Percentiles rank a stretch among this genome's conserved stretches.
Conservation (phyloP, 2,329 filamentous ascomycete species). For the Exophiala lecanii-corni region DNA sequence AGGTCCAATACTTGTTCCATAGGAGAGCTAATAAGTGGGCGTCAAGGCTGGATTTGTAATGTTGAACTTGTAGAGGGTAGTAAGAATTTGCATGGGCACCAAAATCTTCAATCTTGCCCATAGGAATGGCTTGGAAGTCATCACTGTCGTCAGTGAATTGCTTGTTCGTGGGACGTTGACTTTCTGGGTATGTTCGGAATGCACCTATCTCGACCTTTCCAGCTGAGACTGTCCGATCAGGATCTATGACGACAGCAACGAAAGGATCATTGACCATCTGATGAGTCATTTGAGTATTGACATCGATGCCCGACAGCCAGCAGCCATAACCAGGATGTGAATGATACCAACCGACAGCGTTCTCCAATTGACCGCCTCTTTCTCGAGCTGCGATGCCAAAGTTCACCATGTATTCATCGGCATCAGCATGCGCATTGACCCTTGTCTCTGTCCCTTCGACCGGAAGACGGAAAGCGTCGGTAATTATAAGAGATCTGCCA, state of each 20-base stretch:
- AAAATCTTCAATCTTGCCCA: slow-evolving; percentile 94
- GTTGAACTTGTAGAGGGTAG: slow-evolving; percentile 84
- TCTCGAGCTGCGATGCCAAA: slow-evolving; percentile 74
- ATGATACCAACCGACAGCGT: slow-evolving; percentile 97
- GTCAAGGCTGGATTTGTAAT: slow-evolving; percentile 92
- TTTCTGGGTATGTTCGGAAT: slow-evolving; percentile 82
- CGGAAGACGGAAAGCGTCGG: slow-evolving; percentile 86
- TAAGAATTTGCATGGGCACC: slow-evolving; percentile 87
- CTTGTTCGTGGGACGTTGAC: slow-evolving; percentile 57
- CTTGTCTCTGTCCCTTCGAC: slow-evolving; percentile 98
- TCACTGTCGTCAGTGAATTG: slow-evolving; percentile 38
- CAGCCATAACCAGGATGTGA: slow-evolving; percentile 96
- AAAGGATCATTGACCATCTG: slow-evolving; percentile 87
- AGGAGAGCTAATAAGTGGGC: slow-evolving; percentile 77
- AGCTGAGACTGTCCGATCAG: slow-evolving; percentile 87
- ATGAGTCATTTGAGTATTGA: slow-evolving; percentile 78
- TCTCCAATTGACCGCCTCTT: slow-evolving; percentile 69
- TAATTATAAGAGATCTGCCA: slow-evolving; percentile 79
- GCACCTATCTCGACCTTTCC: slow-evolving; percentile 97
- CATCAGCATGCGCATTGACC: slow-evolving; percentile 92
- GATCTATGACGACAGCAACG: slow-evolving; percentile 92
- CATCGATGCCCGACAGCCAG: slow-evolving; percentile 96
- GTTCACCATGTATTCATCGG: slow-evolving; percentile 93
- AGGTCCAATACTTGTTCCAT: slow-evolving; percentile 99
- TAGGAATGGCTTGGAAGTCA: slow-evolving; percentile 62